Conservation (phyloP, 2,329 filamentous ascomycete species). For the Clonostachys rhizophaga region DNA sequence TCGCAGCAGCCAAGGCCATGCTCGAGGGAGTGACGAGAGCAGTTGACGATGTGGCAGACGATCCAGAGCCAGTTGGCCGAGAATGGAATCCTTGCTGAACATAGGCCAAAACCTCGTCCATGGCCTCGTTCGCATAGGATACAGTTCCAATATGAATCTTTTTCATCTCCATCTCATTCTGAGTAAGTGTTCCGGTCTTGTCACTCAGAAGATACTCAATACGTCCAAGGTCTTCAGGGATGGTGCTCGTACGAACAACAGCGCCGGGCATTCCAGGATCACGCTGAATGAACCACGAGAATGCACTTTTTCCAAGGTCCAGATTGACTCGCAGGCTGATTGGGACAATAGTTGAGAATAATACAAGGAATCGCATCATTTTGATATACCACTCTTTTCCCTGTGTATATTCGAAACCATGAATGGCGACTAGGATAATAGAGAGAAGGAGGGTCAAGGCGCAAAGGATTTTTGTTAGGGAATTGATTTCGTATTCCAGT, state of each 20-base stretch:
- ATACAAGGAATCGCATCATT: conserved; percentile 94
- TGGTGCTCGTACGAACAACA: conserved; percentile 93
- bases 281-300: conserved; percentile 90
- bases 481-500: conserved; percentile 95
- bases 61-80: conserved; percentile 24
- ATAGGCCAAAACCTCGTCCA: conserved; percentile 92
- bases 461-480: conserved; percentile 92
- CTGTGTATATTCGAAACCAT: conserved; percentile 68
- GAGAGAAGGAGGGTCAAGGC: conserved; percentile 82
- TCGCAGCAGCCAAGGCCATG: conserved; percentile 55
- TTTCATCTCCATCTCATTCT: conserved; percentile 98
- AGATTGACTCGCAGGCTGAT: conserved; percentile 95
- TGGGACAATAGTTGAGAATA: conserved; percentile 98
- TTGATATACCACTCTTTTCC: conserved; percentile 85
- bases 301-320: conserved; percentile 95
- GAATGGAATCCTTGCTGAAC: conserved; percentile 76
- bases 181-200: conserved; percentile 96
- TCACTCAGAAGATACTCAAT: conserved; percentile 96
- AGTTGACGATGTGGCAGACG: conserved; percentile 25
- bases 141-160: conserved; percentile 98
- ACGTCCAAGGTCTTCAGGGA: conserved; percentile 90
- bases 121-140: conserved; percentile 96
- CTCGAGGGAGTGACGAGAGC: conserved; percentile 73
- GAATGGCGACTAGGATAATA: conserved; percentile 79
- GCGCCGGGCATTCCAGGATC: conserved; percentile 88